Conservation (phyloP, 1,284 basidiomycete species). For the Coriolopsis trogii region DNA sequence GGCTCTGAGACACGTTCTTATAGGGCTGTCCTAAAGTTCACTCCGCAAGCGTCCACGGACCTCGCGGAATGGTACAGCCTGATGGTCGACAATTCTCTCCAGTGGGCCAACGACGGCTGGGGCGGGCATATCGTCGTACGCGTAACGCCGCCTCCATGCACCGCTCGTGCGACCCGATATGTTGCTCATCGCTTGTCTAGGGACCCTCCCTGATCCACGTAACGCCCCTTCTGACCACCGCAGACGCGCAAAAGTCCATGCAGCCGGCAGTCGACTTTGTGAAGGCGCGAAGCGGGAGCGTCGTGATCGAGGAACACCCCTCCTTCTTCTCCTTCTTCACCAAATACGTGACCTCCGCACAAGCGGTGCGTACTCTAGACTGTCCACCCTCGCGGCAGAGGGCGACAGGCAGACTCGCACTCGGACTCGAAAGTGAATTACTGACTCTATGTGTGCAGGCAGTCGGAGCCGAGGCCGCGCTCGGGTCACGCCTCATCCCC, state of each 20-base stretch:
- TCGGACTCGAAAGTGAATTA: no score
- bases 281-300: slow-evolving; percentile 33
- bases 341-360: slow-evolving; percentile 31
- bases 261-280: slow-evolving; percentile 35
- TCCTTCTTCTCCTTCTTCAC: slow-evolving; percentile 37
- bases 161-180: not conserved
- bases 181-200: slow-evolving; percentile 1
- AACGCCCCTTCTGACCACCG: slow-evolving; percentile 15
- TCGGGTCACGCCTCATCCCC: slow-evolving; percentile 37
- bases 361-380: slow-evolving; percentile 27
- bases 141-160: not conserved
- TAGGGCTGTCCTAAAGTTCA: slow-evolving; percentile 27
- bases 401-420: no score
- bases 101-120: slow-evolving; percentile 54
- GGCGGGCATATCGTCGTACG: slow-evolving; percentile 47
- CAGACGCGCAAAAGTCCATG: slow-evolving; percentile 28
- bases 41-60: slow-evolving; percentile 15
- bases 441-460: slow-evolving; percentile 18
- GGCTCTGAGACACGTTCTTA: not conserved
- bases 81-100: slow-evolving; percentile 39
- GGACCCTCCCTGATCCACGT: slow-evolving; percentile 18
- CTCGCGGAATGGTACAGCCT: slow-evolving; percentile 30
- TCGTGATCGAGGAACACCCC: slow-evolving; percentile 35
- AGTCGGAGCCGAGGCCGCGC: slow-evolving; percentile 34
- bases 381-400: no score